These are phyloP conservation scores for Zygosaccharomyces gambellarensis DNA, from an alignment of 805 yeast species.

Conservation along the genomic window DNA sequence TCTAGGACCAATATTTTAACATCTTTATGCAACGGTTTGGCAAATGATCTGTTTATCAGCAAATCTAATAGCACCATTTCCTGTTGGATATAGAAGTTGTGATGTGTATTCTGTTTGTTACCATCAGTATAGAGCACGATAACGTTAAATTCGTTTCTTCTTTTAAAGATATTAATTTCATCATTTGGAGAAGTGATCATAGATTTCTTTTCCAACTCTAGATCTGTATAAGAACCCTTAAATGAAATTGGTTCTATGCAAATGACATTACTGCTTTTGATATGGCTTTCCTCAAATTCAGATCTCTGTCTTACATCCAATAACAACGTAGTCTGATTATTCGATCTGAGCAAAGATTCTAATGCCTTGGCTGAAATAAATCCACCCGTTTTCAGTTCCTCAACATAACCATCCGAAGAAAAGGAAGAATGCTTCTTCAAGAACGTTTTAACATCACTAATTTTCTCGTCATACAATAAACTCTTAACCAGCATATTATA, in stretches of 20 bases:
- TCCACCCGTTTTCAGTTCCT: conserved; percentile 6
- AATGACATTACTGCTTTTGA: conserved; percentile 52
- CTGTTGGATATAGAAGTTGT: conserved; percentile 22
- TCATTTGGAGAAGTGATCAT: conserved; percentile 49
- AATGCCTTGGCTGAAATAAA: conserved; percentile 12
- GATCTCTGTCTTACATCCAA: conserved; percentile 66
- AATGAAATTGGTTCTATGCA: conserved; percentile 73
- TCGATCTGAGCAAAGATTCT: conserved; percentile 13
- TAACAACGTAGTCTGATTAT: conserved; percentile 37
- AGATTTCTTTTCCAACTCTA: conserved; percentile 62
- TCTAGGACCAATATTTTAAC: conserved; percentile 20
- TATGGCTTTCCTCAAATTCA: conserved; percentile 60
- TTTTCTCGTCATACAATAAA: conserved; percentile 29
- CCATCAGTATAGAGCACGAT: conserved; percentile 50
- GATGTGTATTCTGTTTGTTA: conserved; percentile 14
- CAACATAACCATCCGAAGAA: not conserved
- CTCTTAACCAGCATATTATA: conserved; percentile 32
- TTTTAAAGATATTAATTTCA: conserved; percentile 51
- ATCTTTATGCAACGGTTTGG: conserved; percentile 21
- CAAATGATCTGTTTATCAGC: conserved; percentile 27
- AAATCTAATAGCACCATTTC: conserved; percentile 23
- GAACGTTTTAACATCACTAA: conserved; percentile 24
- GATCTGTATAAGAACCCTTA: conserved; percentile 47
- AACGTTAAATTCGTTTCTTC: conserved; percentile 52
- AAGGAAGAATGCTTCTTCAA: conserved; percentile 18